A percentile compares a stretch with the other conserved stretches of the same genome.
These are phyloP conservation scores for Oxyria digyna DNA, from an alignment of 148 eudicot species.

Conservation along the genomic window DNA sequence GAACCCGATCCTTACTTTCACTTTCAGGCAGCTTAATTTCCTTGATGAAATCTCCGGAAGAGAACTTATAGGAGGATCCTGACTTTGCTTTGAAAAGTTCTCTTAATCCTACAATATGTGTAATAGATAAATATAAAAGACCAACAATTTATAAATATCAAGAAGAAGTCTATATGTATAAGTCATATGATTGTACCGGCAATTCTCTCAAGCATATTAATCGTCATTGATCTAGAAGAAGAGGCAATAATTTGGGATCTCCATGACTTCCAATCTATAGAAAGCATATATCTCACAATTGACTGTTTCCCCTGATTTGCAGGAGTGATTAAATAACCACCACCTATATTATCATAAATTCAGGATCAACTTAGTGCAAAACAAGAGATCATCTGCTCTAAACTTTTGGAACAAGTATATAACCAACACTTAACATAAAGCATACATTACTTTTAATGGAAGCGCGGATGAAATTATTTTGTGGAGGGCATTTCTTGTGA, in stretches of 20 bases:
- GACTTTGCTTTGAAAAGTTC: constrained; percentile 47
- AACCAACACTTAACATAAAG: constrained; percentile 8
- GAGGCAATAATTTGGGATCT: constrained; percentile 27
- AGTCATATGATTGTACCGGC: constrained; percentile 33
- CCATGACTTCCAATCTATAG: constrained; percentile 67
- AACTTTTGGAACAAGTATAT: background rate
- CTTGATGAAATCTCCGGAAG: constrained; percentile 17
- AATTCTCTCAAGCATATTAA: constrained; percentile 47
- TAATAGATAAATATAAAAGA: background rate
- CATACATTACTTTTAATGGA: constrained; percentile 60
- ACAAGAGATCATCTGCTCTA: too few species aligned
- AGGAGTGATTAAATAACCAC: constrained; percentile 57
- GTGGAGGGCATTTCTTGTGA: constrained; percentile 53
- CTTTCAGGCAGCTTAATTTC: constrained; percentile 18
- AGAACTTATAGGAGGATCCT: constrained; percentile 23
- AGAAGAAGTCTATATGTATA: background rate
- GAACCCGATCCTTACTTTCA: constrained; percentile 14
- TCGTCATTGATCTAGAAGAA: constrained; percentile 36
- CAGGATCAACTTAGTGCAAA: background rate
- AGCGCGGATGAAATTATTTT: constrained; percentile 47
- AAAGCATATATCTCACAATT: constrained; percentile 62
- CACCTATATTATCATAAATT: constrained; percentile 33
- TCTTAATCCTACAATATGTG: constrained; percentile 38
- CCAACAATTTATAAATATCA: background rate
- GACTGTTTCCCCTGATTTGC: constrained; percentile 38